phyloP scores from a whole-genome alignment of 495 filamentous ascomycete species.

The Lasiosphaeria ovina region DNA sequence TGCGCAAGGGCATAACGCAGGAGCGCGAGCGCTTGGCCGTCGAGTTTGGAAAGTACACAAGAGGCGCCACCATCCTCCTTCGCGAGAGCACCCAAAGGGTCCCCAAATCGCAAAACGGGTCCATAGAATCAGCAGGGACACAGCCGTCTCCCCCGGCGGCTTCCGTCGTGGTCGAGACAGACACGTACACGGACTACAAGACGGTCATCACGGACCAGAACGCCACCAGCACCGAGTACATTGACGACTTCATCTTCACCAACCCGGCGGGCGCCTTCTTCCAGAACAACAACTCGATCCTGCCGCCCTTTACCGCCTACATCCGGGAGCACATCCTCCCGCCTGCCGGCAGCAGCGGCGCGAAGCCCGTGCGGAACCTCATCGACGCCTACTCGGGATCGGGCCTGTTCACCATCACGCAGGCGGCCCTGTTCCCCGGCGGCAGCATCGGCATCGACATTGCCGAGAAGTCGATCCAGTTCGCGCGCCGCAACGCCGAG shows the following conservation, averaged over 20 bases:
- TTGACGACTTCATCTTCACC: conserved; percentile 79
- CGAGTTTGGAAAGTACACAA: conserved; percentile 68
- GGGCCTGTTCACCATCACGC: conserved; percentile 93
- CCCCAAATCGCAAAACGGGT: conserved; percentile 38
- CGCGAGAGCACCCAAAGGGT: conserved; percentile 79
- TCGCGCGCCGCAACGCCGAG: conserved; percentile 71
- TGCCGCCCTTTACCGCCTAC: conserved; percentile 84
- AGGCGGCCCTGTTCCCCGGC: conserved; percentile 69
- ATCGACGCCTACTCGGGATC: conserved; percentile 97
- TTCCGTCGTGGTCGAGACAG: conserved; percentile 31
- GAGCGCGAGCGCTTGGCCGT: conserved; percentile 69
- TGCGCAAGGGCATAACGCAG: conserved; percentile 68
- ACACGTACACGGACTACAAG: conserved; percentile 68
- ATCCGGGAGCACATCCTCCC: conserved; percentile 78
- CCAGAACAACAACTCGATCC: conserved; percentile 99
- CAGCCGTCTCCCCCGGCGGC: conserved; percentile 19
- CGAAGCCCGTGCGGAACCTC: conserved; percentile 66
- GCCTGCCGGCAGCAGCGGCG: conserved; percentile 26
- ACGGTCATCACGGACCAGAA: conserved; percentile 84
- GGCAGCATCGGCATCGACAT: conserved; percentile 52
- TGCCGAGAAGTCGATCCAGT: conserved; percentile 67
- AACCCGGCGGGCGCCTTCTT: conserved; percentile 94
- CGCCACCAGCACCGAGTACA: conserved; percentile 75
- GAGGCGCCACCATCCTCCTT: conserved; percentile 83
- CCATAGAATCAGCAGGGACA: conserved; percentile 13